A percentile compares a stretch with the other conserved stretches of the same genome.
Evolutionary conservation across 306 rosid genomes (phyloP).

Genomic region (Cercis canadensis): DNA sequence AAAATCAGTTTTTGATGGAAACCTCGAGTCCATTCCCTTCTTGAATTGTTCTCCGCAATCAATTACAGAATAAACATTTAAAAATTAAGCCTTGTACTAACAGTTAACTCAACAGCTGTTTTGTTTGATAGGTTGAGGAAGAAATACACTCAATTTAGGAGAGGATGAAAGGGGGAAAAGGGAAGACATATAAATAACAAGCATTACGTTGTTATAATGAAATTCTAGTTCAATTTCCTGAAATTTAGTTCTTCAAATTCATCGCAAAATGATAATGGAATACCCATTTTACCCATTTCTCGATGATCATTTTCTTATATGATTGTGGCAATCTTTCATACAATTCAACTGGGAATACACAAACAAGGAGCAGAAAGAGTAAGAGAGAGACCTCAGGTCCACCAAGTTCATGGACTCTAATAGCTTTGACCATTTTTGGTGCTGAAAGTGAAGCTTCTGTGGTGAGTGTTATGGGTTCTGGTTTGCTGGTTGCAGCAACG

Average conservation of each 20-base stretch:
- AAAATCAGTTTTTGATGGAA: background rate
- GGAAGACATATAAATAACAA: too few species aligned
- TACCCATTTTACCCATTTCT: background rate
- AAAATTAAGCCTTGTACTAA: too few species aligned
- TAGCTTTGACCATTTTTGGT: constrained; percentile 58
- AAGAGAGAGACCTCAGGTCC: constrained; percentile 64
- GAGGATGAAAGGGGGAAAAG: too few species aligned
- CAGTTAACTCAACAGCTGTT: too few species aligned
- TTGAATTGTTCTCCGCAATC: background rate
- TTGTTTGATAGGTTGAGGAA: too few species aligned
- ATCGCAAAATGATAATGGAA: background rate
- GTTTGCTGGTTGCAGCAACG: background rate
- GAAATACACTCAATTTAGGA: too few species aligned
- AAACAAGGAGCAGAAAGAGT: background rate
- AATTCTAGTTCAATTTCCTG: too few species aligned
- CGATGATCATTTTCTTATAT: background rate
- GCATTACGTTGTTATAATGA: too few species aligned
- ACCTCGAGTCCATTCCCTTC: background rate
- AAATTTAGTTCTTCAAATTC: background rate
- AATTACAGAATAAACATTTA: too few species aligned
- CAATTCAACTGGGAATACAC: background rate
- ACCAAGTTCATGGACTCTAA: constrained; percentile 64
- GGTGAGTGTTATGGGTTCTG: constrained; percentile 20
- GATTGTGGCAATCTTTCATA: background rate
- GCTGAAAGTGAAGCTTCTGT: constrained; percentile 22